Base-by-base conservation (phyloP, 306 rosid genomes). In the Neltuma alba region DNA sequence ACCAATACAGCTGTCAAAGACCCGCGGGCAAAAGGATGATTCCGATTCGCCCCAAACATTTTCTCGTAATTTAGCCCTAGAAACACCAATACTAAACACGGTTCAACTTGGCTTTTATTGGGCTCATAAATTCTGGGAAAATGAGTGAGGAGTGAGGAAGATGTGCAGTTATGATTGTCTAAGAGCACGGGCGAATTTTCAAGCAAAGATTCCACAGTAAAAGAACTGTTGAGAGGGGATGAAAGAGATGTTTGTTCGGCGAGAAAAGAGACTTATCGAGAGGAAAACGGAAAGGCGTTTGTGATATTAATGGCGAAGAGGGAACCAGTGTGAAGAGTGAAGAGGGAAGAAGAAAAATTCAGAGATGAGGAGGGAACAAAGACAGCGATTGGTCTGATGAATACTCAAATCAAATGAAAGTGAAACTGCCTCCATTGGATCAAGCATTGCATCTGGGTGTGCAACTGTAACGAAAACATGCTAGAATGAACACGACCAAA, bases 1-100 rank as follows among this genome's bases (percentile, higher is more conserved):
- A 62, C 64, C 81, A 80, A 80, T 79, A 88, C 97, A 93, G 97
- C 93, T 90, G 90, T 92, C 78, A 79, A 61, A 66, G 92, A 86
- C 80, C 90, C 90, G 8, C 10, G 12, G n/a, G n/a, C n/a, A n/a
- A 73, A 70, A 55, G 34, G 78, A 76, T 45, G 72, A 71, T 21
- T 21, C 61, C 28, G 9, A n/a, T n/a, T n/a, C n/a, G n/a, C n/a
- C 89, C 84, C 34, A 79, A 21, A 85, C 79, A 80, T 78, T 77
- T 85, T 85, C 85, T 80, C 81, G 27, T 65, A 76, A 18, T 72
- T 85, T 76, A 76, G 6, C 58, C 72, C 13, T 28, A 37, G 21
- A 75, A 83, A 73, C 44, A 67, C 40, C 1, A 0, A 28, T 5
- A 27, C 65, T 27, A 61, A 61, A 30, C 23, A 30, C 41, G 57